Evolutionary conservation across 2,329 filamentous ascomycete genomes (phyloP), one percentile per base, ranked within the genome.

Genomic region (Ophiocordyceps robertsii): DNA sequence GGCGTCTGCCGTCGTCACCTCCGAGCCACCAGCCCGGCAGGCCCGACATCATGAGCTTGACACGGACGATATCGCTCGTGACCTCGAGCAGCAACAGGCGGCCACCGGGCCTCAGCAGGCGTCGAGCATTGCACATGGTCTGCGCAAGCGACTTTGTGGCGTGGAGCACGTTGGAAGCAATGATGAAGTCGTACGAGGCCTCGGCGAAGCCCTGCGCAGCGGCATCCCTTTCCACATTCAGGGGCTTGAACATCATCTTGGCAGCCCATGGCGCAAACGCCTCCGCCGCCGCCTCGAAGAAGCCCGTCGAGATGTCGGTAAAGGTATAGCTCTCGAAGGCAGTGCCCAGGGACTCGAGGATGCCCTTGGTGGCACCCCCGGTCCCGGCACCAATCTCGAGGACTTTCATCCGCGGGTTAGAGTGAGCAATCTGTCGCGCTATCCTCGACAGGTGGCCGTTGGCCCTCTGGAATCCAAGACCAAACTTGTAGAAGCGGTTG

Each of bases 371-470:
- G 0, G 64, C 56, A 12, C 57, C 59, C 3, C 65, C 68, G 2
- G 64, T 67, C 1, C 68, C 68, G 10, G 62, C 66, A 13, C 66
- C 66, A 13, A 65, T 52, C 41, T 58, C 55, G 6, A 72, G 45
- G 27, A 70, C 57, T 3, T 62, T 61, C 41, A 65, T 54, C 14
- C 57, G 56, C 0, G 67, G 67, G 39, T 63, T 62, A 2, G 61
- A 57, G 42, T 66, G 55, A 1, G 55, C 44, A 12, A 72, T 53
- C n/a, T 41, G 43, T 9, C 16, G 47, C 2, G 56, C 46, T 11
- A 60, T 46, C 6, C 47, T 40, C 16, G 50, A 55, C 12, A 58
- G 12, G 31, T 29, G 39, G 37, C 38, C 37, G 12, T 43, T 43
- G 8, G 21, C 19, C 31, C 21, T 16, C 13, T 33, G 37, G 13